phyloP scores from a whole-genome alignment of 2,329 filamentous ascomycete genomes.

The Neodidymelliopsis sp. region DNA sequence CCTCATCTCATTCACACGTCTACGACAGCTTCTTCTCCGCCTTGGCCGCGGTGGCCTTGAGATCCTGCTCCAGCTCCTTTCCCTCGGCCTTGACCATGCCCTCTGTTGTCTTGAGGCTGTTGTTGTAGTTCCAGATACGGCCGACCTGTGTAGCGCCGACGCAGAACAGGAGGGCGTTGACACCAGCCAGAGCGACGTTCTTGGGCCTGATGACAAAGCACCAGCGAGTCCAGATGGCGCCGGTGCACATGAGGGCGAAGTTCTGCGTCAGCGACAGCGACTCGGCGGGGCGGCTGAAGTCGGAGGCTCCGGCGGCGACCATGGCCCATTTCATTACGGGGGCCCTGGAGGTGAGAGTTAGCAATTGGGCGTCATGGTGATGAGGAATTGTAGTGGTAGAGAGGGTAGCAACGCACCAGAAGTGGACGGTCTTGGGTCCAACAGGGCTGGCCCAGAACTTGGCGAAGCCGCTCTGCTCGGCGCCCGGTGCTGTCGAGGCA shows the following conservation, averaged over 20 bases:
- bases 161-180: constrained; percentile 96
- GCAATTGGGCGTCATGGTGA: neutral
- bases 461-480: constrained; percentile 65
- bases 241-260: constrained; percentile 85
- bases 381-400: neutral
- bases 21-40: constrained; percentile 31
- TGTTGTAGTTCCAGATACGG: constrained; percentile 75
- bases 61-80: constrained; percentile 40
- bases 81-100: constrained; percentile 50
- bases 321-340: constrained; percentile 95
- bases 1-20: constrained; percentile 13
- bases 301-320: constrained; percentile 89
- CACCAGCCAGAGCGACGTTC: constrained; percentile 90
- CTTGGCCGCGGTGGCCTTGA: constrained; percentile 43
- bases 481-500: constrained; percentile 69
- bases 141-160: constrained; percentile 84
- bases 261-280: constrained; percentile 95
- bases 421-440: constrained; percentile 83
- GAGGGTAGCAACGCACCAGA: constrained; percentile 72
- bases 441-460: constrained; percentile 67
- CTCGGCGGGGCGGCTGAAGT: constrained; percentile 89
- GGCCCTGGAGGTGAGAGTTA: constrained; percentile 65
- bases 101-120: constrained; percentile 62
- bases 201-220: constrained; percentile 95
- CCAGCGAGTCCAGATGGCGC: constrained; percentile 98